Evolutionary conservation across 441 rosid genomes (phyloP).

Genomic region (Euphorbia corollata): DNA sequence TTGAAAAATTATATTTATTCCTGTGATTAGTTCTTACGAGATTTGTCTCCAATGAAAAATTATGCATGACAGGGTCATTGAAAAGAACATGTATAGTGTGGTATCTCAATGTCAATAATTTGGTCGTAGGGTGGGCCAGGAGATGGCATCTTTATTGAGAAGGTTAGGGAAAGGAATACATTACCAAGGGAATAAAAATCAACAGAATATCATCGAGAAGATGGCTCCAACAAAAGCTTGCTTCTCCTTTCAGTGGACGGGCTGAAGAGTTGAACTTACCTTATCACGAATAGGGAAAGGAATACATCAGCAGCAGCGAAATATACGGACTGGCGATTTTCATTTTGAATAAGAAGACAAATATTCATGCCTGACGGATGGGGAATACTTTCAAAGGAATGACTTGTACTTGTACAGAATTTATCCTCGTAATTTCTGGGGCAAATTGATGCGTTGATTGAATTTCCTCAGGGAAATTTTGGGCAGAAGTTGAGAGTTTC

Average conservation of each 20-base stretch:
- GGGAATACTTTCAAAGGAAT: slow-evolving; percentile 12
- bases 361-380: slow-evolving; percentile 19
- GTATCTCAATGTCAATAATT: background rate
- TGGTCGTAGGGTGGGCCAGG: slow-evolving; percentile 51
- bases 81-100: background rate
- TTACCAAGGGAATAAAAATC: slow-evolving; percentile 68
- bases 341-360: slow-evolving; percentile 41
- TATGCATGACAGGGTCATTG: slow-evolving; percentile 1
- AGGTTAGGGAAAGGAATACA: slow-evolving; percentile 57
- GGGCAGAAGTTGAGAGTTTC: background rate
- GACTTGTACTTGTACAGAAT: background rate
- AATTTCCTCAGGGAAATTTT: no score
- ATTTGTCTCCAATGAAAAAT: background rate
- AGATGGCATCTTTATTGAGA: slow-evolving; percentile 66
- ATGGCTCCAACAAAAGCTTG: slow-evolving; percentile 79
- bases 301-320: slow-evolving; percentile 62
- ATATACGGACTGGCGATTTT: slow-evolving; percentile 59
- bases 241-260: slow-evolving; percentile 54
- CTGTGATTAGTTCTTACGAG: no score
- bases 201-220: slow-evolving; percentile 60
- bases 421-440: slow-evolving; percentile 3
- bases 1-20: background rate
- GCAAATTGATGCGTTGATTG: no score
- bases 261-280: slow-evolving; percentile 48
- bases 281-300: slow-evolving; percentile 47